Evolutionary conservation across 805 yeast genomes (phyloP).

Genomic region (Kodamaea jinghongensis): DNA sequence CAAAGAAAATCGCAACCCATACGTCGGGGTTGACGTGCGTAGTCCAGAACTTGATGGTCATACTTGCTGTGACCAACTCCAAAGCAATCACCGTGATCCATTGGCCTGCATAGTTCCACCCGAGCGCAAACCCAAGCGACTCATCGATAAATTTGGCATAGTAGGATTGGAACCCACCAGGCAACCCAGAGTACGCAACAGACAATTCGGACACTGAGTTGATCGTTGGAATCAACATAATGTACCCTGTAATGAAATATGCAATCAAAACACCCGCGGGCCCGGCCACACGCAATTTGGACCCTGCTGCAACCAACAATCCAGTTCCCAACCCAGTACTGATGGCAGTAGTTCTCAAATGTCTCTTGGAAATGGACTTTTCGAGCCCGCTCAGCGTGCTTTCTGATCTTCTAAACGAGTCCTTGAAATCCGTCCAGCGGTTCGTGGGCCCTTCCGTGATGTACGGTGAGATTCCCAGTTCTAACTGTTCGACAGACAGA

Average conservation of each 20-base stretch:
- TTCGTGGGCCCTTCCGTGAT: conserved; percentile 3
- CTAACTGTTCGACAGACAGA: not conserved
- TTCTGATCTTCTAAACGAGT: conserved; percentile 21
- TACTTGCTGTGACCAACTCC: conserved; percentile 25
- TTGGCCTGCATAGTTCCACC: conserved; percentile 37
- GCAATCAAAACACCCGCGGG: conserved; percentile 24
- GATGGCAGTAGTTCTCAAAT: conserved; percentile 28
- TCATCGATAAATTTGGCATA: conserved; percentile 34
- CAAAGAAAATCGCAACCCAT: conserved; percentile 25
- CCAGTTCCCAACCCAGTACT: conserved; percentile 33
- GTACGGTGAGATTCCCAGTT: conserved; percentile 9
- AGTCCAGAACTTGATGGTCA: conserved; percentile 29
- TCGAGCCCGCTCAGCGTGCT: conserved; percentile 8
- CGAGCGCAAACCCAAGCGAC: conserved; percentile 36
- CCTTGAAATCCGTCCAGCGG: conserved; percentile 20
- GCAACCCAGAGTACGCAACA: conserved; percentile 24
- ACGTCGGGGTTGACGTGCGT: conserved; percentile 18
- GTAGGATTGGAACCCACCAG: conserved; percentile 29
- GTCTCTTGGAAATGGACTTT: conserved; percentile 18
- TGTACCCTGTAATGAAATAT: conserved; percentile 21
- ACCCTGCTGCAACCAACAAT: conserved; percentile 28
- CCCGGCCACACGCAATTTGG: conserved; percentile 24
- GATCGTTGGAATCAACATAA: conserved; percentile 28
- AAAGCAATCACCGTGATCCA: conserved; percentile 28
- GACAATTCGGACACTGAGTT: conserved; percentile 27